phyloP scores from a whole-genome alignment of 768 basidiomycete species.

The Dentipellis fragilis region DNA sequence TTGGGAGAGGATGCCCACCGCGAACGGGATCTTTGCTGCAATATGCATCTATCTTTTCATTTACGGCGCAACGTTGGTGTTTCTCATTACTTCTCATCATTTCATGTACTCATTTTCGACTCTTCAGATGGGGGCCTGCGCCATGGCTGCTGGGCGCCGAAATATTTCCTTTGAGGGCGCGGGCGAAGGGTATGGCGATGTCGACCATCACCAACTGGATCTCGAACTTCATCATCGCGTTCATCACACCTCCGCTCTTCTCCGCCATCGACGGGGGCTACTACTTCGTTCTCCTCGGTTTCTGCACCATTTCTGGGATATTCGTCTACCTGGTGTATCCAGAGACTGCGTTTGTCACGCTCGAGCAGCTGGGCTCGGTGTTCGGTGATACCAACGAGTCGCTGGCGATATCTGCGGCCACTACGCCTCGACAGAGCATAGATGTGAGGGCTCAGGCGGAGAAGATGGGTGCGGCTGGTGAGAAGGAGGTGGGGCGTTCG shows the following conservation, averaged over 20 bases:
- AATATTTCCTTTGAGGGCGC: constrained; percentile 22
- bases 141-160: constrained; percentile 24
- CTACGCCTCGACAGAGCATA: background rate
- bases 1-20: constrained; percentile 19
- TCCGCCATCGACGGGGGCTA: constrained; percentile 35
- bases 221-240: constrained; percentile 32
- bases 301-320: constrained; percentile 32
- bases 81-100: background rate
- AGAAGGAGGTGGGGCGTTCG: background rate
- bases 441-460: background rate
- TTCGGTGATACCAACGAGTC: constrained; percentile 28
- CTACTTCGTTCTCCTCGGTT: constrained; percentile 42
- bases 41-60: constrained; percentile 52
- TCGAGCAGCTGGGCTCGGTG: constrained; percentile 40
- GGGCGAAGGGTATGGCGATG: constrained; percentile 24
- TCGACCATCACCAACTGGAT: constrained; percentile 23
- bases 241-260: constrained; percentile 51
- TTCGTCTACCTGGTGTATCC: constrained; percentile 40
- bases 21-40: constrained; percentile 29
- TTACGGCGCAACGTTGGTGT: constrained; percentile 36
- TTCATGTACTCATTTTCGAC: constrained; percentile 4
- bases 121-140: constrained; percentile 22
- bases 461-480: background rate
- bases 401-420: background rate
- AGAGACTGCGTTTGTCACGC: constrained; percentile 35